A percentile compares a stretch with the other conserved stretches of the same genome.
phyloP scores from a whole-genome alignment of 2,329 filamentous ascomycete species.

The Escovopsis weberi region DNA sequence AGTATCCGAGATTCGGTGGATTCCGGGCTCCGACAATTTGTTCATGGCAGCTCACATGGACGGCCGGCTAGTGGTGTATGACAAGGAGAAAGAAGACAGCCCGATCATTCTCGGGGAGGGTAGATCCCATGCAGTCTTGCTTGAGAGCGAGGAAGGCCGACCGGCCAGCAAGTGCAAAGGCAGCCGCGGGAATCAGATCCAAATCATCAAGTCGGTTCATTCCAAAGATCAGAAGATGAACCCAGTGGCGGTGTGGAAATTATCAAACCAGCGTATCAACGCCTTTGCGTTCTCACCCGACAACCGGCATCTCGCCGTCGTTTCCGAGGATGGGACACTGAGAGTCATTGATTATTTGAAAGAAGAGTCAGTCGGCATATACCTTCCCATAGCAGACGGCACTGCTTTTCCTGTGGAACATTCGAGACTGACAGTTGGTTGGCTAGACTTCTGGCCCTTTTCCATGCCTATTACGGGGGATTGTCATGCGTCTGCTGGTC shows the following conservation, averaged over 20 bases:
- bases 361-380: conserved; percentile 51
- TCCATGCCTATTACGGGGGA: conserved; percentile 84
- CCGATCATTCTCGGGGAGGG: conserved; percentile 60
- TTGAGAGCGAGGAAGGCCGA: conserved; percentile 34
- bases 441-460: conserved; percentile 65
- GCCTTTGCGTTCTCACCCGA: conserved; percentile 88
- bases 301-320: conserved; percentile 71
- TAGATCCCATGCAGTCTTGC: conserved; percentile 53
- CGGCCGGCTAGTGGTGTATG: conserved; percentile 81
- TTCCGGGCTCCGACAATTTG: conserved; percentile 83
- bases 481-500: conserved; percentile 94
- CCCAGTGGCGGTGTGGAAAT: conserved; percentile 81
- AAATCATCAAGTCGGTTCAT: conserved; percentile 79
- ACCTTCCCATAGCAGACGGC: background rate
- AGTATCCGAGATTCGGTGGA: conserved; percentile 79
- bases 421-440: background rate
- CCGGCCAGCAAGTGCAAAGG: conserved; percentile 20
- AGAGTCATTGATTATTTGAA: conserved; percentile 83
- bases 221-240: conserved; percentile 90
- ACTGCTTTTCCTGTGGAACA: background rate
- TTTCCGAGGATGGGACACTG: conserved; percentile 80
- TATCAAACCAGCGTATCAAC: conserved; percentile 83
- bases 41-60: conserved; percentile 90
- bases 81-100: conserved; percentile 91
- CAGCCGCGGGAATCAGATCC: conserved; percentile 35